These are phyloP conservation scores for Pestalotiopsis sp. DNA, from an alignment of 2,329 filamentous ascomycete species.

Conservation along the genomic window DNA sequence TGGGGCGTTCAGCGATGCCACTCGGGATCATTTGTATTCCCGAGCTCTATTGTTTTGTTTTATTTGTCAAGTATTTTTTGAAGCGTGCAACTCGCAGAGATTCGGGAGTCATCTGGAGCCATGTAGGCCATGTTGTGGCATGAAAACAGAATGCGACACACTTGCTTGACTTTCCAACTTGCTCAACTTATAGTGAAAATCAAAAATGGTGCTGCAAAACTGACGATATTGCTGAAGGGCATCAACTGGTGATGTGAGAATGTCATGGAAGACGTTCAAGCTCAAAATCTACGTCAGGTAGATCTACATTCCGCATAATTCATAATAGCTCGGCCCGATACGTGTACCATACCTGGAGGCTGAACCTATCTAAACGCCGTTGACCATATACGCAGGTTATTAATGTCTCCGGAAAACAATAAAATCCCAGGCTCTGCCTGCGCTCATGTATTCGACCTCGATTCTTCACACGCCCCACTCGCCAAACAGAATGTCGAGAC, in stretches of 20 bases:
- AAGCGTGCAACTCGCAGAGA: constrained; percentile 16
- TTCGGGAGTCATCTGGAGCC: background rate
- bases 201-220: background rate
- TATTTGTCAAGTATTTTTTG: background rate
- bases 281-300: too few species aligned
- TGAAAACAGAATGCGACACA: background rate
- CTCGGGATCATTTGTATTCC: constrained; percentile 1
- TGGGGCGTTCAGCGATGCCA: constrained; percentile 13
- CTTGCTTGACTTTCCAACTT: background rate
- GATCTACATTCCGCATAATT: too few species aligned
- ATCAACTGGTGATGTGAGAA: too few species aligned
- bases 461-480: background rate
- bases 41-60: background rate
- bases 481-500: background rate
- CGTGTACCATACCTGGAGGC: too few species aligned
- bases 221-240: background rate
- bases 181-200: background rate
- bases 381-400: too few species aligned
- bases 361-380: too few species aligned
- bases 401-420: too few species aligned
- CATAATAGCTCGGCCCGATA: too few species aligned
- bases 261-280: too few species aligned
- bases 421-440: too few species aligned
- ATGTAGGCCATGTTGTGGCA: background rate
- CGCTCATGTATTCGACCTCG: background rate